These are phyloP conservation scores for Pochonia chlamydosporia DNA, from an alignment of 2,329 filamentous ascomycete genomes.

Conservation along the genomic window DNA sequence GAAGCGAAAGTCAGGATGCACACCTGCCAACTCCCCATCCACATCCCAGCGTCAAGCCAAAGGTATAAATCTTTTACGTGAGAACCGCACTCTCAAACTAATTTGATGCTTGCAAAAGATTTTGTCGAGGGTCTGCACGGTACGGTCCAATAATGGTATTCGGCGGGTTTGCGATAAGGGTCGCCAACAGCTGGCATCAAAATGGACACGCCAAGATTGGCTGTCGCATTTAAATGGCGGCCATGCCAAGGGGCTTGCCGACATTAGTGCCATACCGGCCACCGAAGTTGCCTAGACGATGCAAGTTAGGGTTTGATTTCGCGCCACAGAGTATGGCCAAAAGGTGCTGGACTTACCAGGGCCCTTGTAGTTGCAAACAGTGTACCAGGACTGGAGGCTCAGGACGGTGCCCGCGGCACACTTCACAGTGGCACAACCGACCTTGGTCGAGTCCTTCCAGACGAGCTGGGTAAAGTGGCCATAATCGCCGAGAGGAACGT, in stretches of 20 bases:
- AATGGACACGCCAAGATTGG: neutral
- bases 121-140: neutral
- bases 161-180: neutral
- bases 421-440: constrained; percentile 63
- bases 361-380: constrained; percentile 82
- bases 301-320: neutral
- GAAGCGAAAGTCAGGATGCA: constrained; percentile 21
- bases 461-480: constrained; percentile 47
- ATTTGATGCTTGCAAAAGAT: neutral
- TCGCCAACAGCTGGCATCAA: neutral
- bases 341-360: constrained; percentile 49
- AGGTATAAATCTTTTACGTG: neutral
- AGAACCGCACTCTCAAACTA: neutral
- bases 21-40: constrained; percentile 4
- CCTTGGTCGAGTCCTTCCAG: constrained; percentile 31
- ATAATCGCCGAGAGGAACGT: constrained; percentile 57
- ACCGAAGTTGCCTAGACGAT: constrained; percentile 43
- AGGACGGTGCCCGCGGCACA: constrained; percentile 47
- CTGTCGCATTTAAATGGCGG: constrained; percentile 21
- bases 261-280: constrained; percentile 47
- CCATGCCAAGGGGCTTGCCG: constrained; percentile 26
- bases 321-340: neutral
- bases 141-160: neutral
- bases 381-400: constrained; percentile 58
- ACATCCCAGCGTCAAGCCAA: neutral